Conservation (phyloP, 306 rosid species). For the Cyclanthera cordifolia region DNA sequence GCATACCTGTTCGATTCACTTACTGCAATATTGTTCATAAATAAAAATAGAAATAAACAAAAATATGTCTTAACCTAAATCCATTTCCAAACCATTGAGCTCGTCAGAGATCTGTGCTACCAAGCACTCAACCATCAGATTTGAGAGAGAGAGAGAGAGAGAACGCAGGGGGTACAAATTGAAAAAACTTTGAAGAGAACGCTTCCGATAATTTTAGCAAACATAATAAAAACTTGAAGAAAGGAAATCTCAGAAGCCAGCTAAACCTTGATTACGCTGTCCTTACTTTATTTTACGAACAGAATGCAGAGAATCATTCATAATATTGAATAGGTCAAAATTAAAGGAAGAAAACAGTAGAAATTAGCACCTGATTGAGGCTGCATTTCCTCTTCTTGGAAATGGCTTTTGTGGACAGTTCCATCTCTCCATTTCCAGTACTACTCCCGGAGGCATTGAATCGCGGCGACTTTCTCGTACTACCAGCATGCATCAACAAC, state of each 20-base stretch:
- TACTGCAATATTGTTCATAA: no score
- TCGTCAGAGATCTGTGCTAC: not conserved
- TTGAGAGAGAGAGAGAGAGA: not conserved
- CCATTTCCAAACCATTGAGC: not conserved
- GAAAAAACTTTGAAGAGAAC: no score
- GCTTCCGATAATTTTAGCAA: no score
- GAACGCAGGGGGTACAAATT: no score
- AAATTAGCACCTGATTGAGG: slow-evolving; percentile 19
- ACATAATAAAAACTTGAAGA: no score
- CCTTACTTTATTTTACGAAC: no score
- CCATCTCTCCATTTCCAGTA: not conserved
- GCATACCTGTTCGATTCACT: no score
- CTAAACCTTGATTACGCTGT: no score
- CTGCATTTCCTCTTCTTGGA: not conserved
- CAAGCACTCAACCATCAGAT: not conserved
- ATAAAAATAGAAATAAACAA: no score
- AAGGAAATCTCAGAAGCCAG: no score
- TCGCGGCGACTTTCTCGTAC: slow-evolving; percentile 28
- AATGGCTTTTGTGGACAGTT: not conserved
- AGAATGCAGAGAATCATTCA: not conserved
- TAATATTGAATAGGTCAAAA: not conserved
- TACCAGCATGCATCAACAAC: not conserved
- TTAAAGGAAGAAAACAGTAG: not conserved
- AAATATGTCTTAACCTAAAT: not conserved
- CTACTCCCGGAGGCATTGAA: not conserved